phyloP scores from a whole-genome alignment of 1,284 basidiomycete genomes.

The Boletus calvinii region DNA sequence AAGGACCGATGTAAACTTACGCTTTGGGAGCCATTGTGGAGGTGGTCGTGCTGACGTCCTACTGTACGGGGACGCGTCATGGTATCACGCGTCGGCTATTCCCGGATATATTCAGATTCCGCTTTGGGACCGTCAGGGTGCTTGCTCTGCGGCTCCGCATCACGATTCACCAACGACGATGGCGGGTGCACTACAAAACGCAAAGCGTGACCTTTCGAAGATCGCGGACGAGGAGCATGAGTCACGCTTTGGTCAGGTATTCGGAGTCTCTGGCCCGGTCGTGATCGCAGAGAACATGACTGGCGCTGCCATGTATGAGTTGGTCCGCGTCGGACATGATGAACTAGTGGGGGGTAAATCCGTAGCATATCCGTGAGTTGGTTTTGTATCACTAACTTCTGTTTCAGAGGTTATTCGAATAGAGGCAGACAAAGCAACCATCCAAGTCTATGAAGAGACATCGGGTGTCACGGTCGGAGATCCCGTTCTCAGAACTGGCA shows the following conservation, averaged over 20 bases:
- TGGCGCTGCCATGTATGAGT: conserved; percentile 96
- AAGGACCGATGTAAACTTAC: conserved; percentile 40
- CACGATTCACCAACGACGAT: conserved; percentile 46
- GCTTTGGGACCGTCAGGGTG: conserved; percentile 25
- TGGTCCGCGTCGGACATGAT: conserved; percentile 94
- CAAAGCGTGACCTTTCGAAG: conserved; percentile 83
- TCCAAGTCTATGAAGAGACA: conserved; percentile 99
- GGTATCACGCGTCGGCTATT: conserved; percentile 28
- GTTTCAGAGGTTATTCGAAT: conserved; percentile 92
- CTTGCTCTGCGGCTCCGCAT: neutral
- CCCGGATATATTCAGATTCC: conserved; percentile 32
- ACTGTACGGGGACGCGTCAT: conserved; percentile 34
- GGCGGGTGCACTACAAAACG: conserved; percentile 92
- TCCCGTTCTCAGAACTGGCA: conserved; percentile 95
- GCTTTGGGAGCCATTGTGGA: conserved; percentile 80
- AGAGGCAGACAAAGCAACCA: conserved; percentile 95
- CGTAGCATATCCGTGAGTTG: conserved; percentile 5
- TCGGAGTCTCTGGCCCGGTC: conserved; percentile 94
- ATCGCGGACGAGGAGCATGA: conserved; percentile 89
- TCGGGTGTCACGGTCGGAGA: conserved; percentile 98
- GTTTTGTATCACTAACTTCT: conserved; percentile 17
- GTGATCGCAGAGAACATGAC: conserved; percentile 97
- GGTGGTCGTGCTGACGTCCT: conserved; percentile 16
- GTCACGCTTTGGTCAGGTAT: conserved; percentile 87
- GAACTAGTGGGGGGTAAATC: conserved; percentile 87